Evolutionary conservation across 345 rosid genomes (phyloP).

Genomic region (Citrus trifoliata): DNA sequence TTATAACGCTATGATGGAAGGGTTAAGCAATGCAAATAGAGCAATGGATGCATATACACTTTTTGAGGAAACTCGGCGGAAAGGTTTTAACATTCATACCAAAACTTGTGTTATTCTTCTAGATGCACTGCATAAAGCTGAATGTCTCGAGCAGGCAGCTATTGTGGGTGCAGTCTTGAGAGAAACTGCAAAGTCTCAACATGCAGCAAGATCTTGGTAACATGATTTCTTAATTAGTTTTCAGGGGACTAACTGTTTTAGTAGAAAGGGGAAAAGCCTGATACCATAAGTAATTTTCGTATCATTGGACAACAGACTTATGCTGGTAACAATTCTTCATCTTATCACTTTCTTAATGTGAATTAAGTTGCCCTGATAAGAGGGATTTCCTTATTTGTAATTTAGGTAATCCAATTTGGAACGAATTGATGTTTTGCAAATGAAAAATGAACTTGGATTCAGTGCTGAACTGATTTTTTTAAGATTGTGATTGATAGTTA

Average conservation of each 20-base stretch:
- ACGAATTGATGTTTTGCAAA: neutral
- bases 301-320: neutral
- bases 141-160: constrained; percentile 90
- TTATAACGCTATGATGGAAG: constrained; percentile 83
- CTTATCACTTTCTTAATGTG: neutral
- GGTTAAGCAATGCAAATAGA: constrained; percentile 69
- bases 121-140: constrained; percentile 84
- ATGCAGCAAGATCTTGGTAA: constrained; percentile 79
- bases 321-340: neutral
- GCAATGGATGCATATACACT: constrained; percentile 70
- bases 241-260: neutral
- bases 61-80: constrained; percentile 80
- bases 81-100: constrained; percentile 59
- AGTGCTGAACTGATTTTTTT: no score
- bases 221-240: constrained; percentile 1
- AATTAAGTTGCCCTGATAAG: neutral
- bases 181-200: constrained; percentile 84
- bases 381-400: constrained; percentile 7
- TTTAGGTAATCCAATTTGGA: neutral
- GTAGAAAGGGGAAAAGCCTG: neutral
- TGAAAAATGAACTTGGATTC: neutral
- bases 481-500: no score
- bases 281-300: neutral
- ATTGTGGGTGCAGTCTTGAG: constrained; percentile 88
- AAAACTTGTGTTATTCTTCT: constrained; percentile 83